Base-by-base conservation (phyloP, 345 rosid species). In the Erysimum cheiranthoides region DNA sequence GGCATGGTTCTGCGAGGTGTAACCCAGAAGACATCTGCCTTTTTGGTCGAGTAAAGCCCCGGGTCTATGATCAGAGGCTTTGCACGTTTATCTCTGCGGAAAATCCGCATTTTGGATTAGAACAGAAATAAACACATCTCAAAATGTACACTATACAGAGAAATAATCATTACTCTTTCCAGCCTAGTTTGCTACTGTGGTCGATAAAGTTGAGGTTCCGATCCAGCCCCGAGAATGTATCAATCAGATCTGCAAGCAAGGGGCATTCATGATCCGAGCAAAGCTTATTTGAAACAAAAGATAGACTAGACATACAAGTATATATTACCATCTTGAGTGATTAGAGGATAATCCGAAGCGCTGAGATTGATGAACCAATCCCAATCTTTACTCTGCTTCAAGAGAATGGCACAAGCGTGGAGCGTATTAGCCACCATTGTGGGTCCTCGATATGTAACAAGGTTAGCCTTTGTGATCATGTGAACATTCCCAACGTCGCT, bases 31-130 rank as follows among this genome's bases (percentile, higher is more conserved):
- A 95, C 79, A 71, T 93, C 96, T n/a, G 86, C 73, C 78, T 96
- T 96, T n/a, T 76, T 84, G 12, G 84, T 68, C 21, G 76, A 80
- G 78, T 92, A 96, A 28, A 96, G 95, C 60, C 99, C 99, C 32
- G 99, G 99, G 71, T 96, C 99, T 64, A 96, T 63, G 67, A 96
- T 91, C 90, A 96, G 81, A 16, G 99, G 99, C 96, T 84, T 90
- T 40, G 97, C 99, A 30, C 98, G 87, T 68, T 91, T 91, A 0
- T 93, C 96, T 83, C 98, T 96, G 85, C 68, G 46, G 49, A 73
- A 42, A 35, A 73, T 57, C 11, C 27, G n/a, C 66, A 34, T 30
- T 54, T 54, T 46, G 12, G 42, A 38, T 28, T n/a, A 31, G 28
- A 10, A 14, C 5, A 28, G 50, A n/a, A 39, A 1, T 4, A 42